Percentiles rank a stretch among this genome's conserved stretches.
These are phyloP conservation scores for Onygenales sp. DNA, from an alignment of 2,329 filamentous ascomycete species.

Conservation along the genomic window DNA sequence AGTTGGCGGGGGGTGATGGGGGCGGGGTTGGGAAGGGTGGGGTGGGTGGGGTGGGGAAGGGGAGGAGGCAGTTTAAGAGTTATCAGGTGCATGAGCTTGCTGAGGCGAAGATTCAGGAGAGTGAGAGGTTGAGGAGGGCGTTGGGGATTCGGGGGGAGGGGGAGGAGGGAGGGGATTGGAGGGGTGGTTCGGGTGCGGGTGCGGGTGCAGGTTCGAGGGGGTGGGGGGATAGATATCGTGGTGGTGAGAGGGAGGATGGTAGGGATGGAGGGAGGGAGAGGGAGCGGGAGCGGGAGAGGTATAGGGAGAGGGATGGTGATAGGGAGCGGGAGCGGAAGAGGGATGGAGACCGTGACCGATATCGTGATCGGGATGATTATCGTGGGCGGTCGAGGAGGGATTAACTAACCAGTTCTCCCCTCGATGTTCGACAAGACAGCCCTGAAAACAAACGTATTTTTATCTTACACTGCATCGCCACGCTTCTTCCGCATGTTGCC, in stretches of 20 bases:
- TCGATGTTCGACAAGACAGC: not conserved
- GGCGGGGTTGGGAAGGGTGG: conserved; percentile 3
- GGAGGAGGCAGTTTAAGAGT: conserved; percentile 58
- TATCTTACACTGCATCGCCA: too few species aligned
- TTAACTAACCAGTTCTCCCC: not conserved
- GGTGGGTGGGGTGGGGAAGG: conserved; percentile 13
- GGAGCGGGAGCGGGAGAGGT: not conserved
- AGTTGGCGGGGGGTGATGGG: conserved; percentile 19
- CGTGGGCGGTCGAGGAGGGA: conserved; percentile 2
- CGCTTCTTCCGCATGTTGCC: too few species aligned
- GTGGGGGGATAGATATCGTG: conserved; percentile 6
- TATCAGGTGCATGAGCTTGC: conserved; percentile 96
- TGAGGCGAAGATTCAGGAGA: conserved; percentile 93
- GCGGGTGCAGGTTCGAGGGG: not conserved
- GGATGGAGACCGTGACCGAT: conserved; percentile 1
- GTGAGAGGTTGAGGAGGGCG: conserved; percentile 74
- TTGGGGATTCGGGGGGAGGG: conserved; percentile 83
- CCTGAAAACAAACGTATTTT: too few species aligned
- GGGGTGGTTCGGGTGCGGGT: conserved; percentile 6
- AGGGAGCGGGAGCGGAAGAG: not conserved
- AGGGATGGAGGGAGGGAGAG: conserved; percentile 10
- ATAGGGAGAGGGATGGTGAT: not conserved
- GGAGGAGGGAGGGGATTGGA: conserved; percentile 60
- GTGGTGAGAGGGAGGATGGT: conserved; percentile 10
- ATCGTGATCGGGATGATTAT: conserved; percentile 1